phyloP scores from a whole-genome alignment of 1,284 basidiomycete genomes.

The Trametes pubescens region DNA sequence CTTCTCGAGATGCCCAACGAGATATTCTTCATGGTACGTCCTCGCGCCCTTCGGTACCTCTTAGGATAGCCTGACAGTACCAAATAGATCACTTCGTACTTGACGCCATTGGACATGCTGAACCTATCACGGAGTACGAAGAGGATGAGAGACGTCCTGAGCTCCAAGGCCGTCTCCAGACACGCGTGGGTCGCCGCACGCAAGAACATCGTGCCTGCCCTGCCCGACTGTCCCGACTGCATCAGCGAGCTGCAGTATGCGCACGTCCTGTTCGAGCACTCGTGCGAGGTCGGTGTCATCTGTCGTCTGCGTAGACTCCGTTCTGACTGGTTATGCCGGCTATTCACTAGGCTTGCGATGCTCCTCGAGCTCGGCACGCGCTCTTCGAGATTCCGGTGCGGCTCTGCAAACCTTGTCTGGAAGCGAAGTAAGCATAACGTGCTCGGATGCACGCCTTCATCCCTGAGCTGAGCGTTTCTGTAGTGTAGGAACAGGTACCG shows the following conservation, averaged over 20 bases:
- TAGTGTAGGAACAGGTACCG: background rate
- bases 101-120: slow-evolving; percentile 42
- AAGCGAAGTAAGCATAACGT: background rate
- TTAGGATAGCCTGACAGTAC: background rate
- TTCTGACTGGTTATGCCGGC: no score
- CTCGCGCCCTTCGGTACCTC: background rate
- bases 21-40: slow-evolving; percentile 27
- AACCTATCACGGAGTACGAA: slow-evolving; percentile 7
- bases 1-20: slow-evolving; percentile 8
- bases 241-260: slow-evolving; percentile 6
- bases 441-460: background rate
- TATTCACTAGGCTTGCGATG: background rate
- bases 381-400: background rate
- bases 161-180: background rate
- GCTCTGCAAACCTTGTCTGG: background rate
- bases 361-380: background rate
- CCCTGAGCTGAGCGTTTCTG: background rate
- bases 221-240: slow-evolving; percentile 4
- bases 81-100: slow-evolving; percentile 39
- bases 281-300: slow-evolving; percentile 3
- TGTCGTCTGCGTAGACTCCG: no score
- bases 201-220: background rate
- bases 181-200: slow-evolving; percentile 10
- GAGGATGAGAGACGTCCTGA: background rate
- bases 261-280: background rate